A percentile compares a stretch with the other conserved stretches of the same genome.
These are phyloP conservation scores for Coccomyxa sp. DNA, from an alignment of 139 green algal species.

Conservation along the genomic window DNA sequence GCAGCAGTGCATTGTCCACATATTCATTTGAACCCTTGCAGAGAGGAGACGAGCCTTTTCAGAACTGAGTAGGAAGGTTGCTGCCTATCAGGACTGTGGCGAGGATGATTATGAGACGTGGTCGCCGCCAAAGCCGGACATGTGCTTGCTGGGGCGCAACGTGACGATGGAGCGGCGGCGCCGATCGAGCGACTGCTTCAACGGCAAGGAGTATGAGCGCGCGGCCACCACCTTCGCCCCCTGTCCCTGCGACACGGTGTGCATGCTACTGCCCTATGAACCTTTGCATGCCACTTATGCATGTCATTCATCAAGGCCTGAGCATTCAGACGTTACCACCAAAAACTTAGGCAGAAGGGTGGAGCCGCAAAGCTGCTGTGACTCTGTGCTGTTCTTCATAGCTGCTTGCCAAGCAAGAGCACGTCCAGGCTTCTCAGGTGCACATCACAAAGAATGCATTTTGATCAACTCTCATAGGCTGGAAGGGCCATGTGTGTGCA, in stretches of 20 bases:
- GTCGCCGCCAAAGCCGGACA: conserved; percentile 6
- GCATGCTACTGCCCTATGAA: background rate
- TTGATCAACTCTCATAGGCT: background rate
- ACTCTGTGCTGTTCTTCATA: background rate
- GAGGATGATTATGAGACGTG: conserved; percentile 45
- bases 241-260: conserved; percentile 38
- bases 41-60: too few species aligned
- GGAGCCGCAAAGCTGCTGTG: too few species aligned
- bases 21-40: too few species aligned
- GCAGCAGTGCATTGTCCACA: too few species aligned
- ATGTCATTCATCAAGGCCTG: too few species aligned
- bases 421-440: too few species aligned
- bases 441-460: too few species aligned
- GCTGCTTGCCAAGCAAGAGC: background rate
- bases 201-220: conserved; percentile 45
- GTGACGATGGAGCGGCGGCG: conserved; percentile 43
- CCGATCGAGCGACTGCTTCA: conserved; percentile 52
- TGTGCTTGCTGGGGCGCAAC: conserved; percentile 35
- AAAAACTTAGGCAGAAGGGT: too few species aligned
- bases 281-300: background rate
- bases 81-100: conserved; percentile 31
- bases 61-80: too few species aligned
- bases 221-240: conserved; percentile 9
- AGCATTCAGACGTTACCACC: too few species aligned
- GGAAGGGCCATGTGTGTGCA: background rate